These are phyloP conservation scores for Calamus simplicifolius DNA, from an alignment of 176 grass and related monocot species.

Conservation along the genomic window DNA sequence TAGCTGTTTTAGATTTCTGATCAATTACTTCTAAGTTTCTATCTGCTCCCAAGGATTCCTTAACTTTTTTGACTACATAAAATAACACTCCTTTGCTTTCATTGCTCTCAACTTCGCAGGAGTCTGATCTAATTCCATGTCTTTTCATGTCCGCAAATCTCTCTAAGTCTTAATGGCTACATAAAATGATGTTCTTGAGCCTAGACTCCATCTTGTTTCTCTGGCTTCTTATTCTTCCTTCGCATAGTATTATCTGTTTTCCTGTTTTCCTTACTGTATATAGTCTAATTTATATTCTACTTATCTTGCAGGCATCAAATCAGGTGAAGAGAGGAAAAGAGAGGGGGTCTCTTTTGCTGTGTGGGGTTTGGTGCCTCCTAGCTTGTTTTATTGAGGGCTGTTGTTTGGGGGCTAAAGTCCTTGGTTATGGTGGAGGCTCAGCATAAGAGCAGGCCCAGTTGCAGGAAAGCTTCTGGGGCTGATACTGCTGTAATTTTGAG, in stretches of 20 bases:
- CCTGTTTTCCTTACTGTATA: background rate
- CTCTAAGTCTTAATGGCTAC: conserved; percentile 5
- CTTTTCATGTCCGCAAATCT: too few relatives aligned
- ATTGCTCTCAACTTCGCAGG: background rate
- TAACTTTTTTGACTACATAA: conserved; percentile 49
- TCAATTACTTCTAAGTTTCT: too few relatives aligned
- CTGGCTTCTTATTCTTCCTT: background rate
- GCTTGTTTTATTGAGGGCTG: background rate
- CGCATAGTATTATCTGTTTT: too few relatives aligned
- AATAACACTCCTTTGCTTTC: conserved; percentile 37
- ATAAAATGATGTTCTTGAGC: conserved; percentile 65
- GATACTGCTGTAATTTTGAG: conserved; percentile 27
- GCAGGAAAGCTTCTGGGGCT: conserved; percentile 63
- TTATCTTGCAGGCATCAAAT: conserved; percentile 34
- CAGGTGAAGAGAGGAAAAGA: conserved; percentile 22
- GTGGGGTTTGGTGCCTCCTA: background rate
- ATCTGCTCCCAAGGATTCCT: background rate
- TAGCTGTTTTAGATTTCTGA: too few relatives aligned
- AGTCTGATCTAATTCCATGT: background rate
- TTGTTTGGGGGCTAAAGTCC: background rate
- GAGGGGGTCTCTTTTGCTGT: background rate
- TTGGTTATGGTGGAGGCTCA: conserved; percentile 66
- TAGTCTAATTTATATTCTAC: background rate
- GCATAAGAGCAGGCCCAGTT: conserved; percentile 70
- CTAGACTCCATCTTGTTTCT: background rate